Base-by-base conservation (phyloP, 495 filamentous ascomycete genomes). In the Xylaria acuta region DNA sequence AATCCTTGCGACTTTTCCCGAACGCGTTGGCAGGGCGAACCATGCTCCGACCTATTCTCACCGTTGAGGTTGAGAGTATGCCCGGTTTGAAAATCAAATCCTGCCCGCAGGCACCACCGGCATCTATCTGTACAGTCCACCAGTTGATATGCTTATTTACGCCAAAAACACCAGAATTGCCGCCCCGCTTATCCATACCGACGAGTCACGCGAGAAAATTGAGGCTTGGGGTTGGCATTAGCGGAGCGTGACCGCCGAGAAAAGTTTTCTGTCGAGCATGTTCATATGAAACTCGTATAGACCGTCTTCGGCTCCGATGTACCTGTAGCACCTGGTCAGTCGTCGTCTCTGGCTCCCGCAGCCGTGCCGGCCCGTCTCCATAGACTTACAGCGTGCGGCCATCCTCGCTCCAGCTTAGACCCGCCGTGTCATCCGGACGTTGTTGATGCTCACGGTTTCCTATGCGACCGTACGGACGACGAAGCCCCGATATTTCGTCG, bases 281-380 rank as follows among this genome's bases (percentile, higher is more conserved):
- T 95, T 91, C 68, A 94, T 83, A 30, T 86, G 85, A 72, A 90
- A 92, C 79, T 94, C 90, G 71, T 92, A 91, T 22, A 95, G 91
- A 25, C 92, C 92, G 63, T 91, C 86, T 66, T 92, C 85, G 4
- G 91, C 92, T n/a, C 87, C 92, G 75, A 92, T 85, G 73, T 90
- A 94, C 71, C 92, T 93, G 69, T 9, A 54, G 67, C 34, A 32
- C 30, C 9, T 41, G 6, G 75, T 81, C 51, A 81, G 78, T 54
- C 51, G 36, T 45, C 51, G 20, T 64, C 36, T 32, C 1, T 27
- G 2, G 25, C n/a, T 36, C 59, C 27, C 40, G 20, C 8, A 16
- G 27, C n/a, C 32, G 8, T 32, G 36, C 38, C 65, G 53, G 7
- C 7, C 12, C 1, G 22, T 41, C 8, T 20, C 1, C 71, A 64